Conservation (phyloP, 2,329 filamentous ascomycete genomes). For the Didymellaceae sp. region DNA sequence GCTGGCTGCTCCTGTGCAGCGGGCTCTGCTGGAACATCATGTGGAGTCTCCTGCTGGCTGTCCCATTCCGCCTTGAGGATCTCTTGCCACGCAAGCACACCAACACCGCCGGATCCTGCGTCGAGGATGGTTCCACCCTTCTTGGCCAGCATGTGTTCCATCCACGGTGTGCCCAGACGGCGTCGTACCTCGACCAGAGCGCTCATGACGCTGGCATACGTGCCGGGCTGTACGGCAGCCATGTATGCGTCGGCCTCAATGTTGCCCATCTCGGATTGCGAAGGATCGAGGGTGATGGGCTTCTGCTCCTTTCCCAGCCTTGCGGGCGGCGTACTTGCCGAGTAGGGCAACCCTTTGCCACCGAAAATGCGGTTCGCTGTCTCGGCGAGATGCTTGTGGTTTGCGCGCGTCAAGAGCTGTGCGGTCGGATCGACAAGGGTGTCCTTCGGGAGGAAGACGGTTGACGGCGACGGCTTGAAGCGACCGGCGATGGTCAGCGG, state of each 20-base stretch:
- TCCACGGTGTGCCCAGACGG: constrained; percentile 73
- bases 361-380: constrained; percentile 78
- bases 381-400: constrained; percentile 73
- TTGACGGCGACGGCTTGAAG: constrained; percentile 75
- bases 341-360: constrained; percentile 76
- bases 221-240: constrained; percentile 71
- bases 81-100: constrained; percentile 76
- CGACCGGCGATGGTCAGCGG: constrained; percentile 76
- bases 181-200: constrained; percentile 76
- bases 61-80: constrained; percentile 84
- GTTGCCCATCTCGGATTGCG: constrained; percentile 71
- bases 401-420: constrained; percentile 69
- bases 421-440: constrained; percentile 74
- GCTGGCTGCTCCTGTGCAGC: constrained; percentile 24
- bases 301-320: constrained; percentile 64
- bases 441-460: constrained; percentile 75
- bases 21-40: constrained; percentile 38
- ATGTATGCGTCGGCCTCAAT: constrained; percentile 79
- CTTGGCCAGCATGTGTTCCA: constrained; percentile 67
- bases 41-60: constrained; percentile 61
- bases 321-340: constrained; percentile 70
- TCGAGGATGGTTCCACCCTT: constrained; percentile 73
- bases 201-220: constrained; percentile 72
- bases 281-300: constrained; percentile 68
- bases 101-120: constrained; percentile 75